Base-by-base conservation (phyloP, 305 asterid species). In the Striga hermonthica region DNA sequence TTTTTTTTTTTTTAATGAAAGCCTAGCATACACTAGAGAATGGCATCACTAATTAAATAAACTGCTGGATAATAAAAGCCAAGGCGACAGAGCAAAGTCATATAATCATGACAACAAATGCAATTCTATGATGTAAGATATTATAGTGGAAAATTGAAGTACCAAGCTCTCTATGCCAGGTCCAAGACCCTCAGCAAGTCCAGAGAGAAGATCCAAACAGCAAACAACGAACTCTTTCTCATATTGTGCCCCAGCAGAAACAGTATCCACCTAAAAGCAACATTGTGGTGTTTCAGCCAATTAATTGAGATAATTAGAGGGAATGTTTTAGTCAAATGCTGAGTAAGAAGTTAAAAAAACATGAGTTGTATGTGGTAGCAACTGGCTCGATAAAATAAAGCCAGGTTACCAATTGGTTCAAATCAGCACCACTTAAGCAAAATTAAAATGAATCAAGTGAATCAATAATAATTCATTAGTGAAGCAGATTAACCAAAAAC, bases 191-290 rank as follows among this genome's bases (percentile, higher is more conserved):
- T 87, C 95, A 34, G 86, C 60, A 59, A 87, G 86, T 70, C 95
- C 95, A 72, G 95, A 87, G 62, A 87, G 84, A 78, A 87, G 90
- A 76, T 87, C 95, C 88, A 87, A 79, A 64, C 80, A 87, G 76
- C 95, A 85, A 70, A 87, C 93, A 53, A 80, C 71, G 65, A 87
- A 87, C 74, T 85, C 95, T 78, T 78, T 86, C 70, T 87, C 93
- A 80, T 83, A 84, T 70, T 82, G 95, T 34, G 75, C 74, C 60
- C 90, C 90, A 67, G 87, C 83, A 74, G 90, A 79, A 82, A 73
- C 83, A 57, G 96, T 88, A 79, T 86, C 85, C 68, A 79, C 87
- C 99, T 93, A 85, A 79, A 38, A 66, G 49, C 69, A 60, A 22
- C 67, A 4, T 66, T 49, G 57, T 48, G 57, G 66, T 35, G 65